A percentile compares a stretch with the other conserved stretches of the same genome.
phyloP scores from a whole-genome alignment of 2,329 filamentous ascomycete genomes.

The Aspergillus fijiensis region DNA sequence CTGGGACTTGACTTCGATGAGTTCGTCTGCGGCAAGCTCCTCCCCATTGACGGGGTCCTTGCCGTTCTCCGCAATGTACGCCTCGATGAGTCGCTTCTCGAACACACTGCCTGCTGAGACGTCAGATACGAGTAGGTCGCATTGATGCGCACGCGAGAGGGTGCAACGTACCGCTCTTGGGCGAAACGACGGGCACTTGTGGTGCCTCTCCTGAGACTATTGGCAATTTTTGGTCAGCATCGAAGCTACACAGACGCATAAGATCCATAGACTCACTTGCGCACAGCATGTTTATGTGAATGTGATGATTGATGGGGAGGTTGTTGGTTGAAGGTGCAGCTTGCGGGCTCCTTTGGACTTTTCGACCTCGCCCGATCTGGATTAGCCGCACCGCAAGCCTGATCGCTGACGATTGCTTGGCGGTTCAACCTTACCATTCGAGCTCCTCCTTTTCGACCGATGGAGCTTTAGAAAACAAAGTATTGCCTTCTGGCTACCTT shows the following conservation, averaged over 20 bases:
- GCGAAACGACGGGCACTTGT: constrained; percentile 89
- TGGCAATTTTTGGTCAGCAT: constrained; percentile 21
- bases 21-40: constrained; percentile 77
- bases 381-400: constrained; percentile 30
- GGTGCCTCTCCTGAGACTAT: constrained; percentile 95
- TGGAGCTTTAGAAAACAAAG: no score
- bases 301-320: constrained; percentile 22
- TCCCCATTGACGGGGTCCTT: constrained; percentile 90
- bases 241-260: background rate
- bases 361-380: constrained; percentile 34
- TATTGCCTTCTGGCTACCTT: background rate
- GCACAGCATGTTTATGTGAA: constrained; percentile 54
- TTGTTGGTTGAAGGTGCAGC: constrained; percentile 31
- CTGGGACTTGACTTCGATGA: constrained; percentile 81
- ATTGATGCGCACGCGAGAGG: constrained; percentile 15
- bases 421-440: background rate
- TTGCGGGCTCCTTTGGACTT: constrained; percentile 38
- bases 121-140: constrained; percentile 29
- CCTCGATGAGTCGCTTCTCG: constrained; percentile 91
- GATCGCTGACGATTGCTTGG: constrained; percentile 24
- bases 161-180: constrained; percentile 74
- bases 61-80: constrained; percentile 89
- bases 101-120: constrained; percentile 71
- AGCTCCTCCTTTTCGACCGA: background rate
- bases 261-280: constrained; percentile 57